Base-by-base conservation (phyloP, 2,329 filamentous ascomycete species). In the Verticillium albo-atrum region DNA sequence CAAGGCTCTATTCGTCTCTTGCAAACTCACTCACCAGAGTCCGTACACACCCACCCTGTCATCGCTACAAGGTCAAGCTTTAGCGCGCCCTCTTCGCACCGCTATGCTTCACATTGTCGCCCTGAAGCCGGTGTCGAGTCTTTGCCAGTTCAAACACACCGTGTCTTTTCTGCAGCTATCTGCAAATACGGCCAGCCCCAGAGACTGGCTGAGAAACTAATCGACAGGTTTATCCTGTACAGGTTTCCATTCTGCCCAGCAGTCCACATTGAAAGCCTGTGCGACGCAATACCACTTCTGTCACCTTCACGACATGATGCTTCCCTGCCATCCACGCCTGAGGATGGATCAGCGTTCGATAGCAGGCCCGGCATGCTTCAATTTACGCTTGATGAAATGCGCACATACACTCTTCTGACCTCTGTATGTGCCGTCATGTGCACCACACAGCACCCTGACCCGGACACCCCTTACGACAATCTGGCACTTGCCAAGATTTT, bases 341-440 rank as follows among this genome's bases (percentile, higher is more conserved):
- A 26, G 7, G 32, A 55, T 12, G 54, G 54, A 17, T 6, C 32
- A 14, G 35, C 47, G 5, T n/a, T 28, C n/a, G 54, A 26, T 10
- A 2, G 30, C 10, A 12, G 30, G 5, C 30, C 15, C 6, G 30
- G 37, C 5, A 3, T 12, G 17, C 32, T 25, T 17, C 14, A 26
- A 2, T 47, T 37, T 14, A n/a, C 54, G 4, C 54, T 56, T n/a
- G 34, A 56, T 17, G 35, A 56, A 25, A 56, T 56, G 54, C 23
- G 54, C 9, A 69, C 71, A 1, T 77, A 77, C 54, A 74, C 75
- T 1, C 61, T 78, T 14, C 72, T 78, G 54, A 77, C 75, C 0
- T 75, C 76, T n/a, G 17, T 56, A 23, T 56, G 54, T 35, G 34
- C 54, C 23, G 27, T 56, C 15, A 71, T 78, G 7, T 78, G 75